Conservation (phyloP, 2,329 filamentous ascomycete species). For the Gnomoniopsis smithogilvyi region DNA sequence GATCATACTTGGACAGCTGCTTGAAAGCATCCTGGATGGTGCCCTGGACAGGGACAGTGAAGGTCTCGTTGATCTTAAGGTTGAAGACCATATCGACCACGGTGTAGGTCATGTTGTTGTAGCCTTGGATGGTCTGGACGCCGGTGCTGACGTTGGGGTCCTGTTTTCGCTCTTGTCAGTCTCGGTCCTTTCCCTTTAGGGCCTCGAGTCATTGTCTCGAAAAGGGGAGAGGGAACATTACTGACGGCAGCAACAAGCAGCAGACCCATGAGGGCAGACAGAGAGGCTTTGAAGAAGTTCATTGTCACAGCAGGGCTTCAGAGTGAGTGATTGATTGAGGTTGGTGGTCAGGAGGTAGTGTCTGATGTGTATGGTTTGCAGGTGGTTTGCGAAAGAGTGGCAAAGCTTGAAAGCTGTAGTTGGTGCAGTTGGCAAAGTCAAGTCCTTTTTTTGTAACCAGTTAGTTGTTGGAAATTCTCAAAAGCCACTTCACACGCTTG, state of each 20-base stretch:
- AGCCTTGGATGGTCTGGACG: not conserved
- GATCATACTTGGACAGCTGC: not conserved
- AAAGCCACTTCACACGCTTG: no score
- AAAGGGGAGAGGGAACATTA: not conserved
- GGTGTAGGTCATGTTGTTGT: not conserved
- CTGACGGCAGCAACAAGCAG: constrained; percentile 2
- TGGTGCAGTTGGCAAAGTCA: no score
- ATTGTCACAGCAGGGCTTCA: not conserved
- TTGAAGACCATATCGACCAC: not conserved
- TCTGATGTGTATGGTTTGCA: not conserved
- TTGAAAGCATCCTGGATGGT: constrained; percentile 3
- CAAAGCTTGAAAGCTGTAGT: no score
- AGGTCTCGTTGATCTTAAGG: not conserved
- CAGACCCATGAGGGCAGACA: constrained; percentile 1
- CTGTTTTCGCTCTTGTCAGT: not conserved
- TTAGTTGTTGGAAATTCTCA: no score
- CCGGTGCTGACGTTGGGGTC: not conserved
- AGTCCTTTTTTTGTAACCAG: no score
- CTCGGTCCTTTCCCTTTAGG: not conserved
- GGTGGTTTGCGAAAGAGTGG: no score
- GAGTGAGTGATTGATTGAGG: not conserved
- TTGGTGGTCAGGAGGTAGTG: not conserved
- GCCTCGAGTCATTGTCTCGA: not conserved
- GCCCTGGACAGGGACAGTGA: not conserved
- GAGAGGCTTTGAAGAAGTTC: not conserved